A percentile compares a stretch with the other conserved stretches of the same genome.
Conservation (phyloP, 768 basidiomycete species). For the Neoboletus subvelutipes region DNA sequence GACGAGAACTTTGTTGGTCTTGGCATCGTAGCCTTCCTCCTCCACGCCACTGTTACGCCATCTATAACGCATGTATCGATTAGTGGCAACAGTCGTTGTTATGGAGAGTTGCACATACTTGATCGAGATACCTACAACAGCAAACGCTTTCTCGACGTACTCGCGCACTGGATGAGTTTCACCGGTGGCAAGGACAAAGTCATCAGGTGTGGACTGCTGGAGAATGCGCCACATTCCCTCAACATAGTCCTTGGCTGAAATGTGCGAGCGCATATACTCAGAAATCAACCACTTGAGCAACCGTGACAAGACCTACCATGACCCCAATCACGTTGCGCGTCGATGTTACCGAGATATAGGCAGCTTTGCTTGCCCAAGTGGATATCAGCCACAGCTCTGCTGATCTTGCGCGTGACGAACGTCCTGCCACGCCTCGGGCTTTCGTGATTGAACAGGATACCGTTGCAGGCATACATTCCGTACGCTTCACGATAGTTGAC, state of each 20-base stretch:
- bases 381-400: slow-evolving; percentile 91
- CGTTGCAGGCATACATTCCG: slow-evolving; percentile 95
- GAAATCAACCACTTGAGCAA: not conserved
- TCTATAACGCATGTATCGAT: slow-evolving; percentile 35
- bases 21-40: slow-evolving; percentile 73
- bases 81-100: not conserved
- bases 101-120: slow-evolving; percentile 40
- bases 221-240: slow-evolving; percentile 99
- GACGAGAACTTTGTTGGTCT: slow-evolving; percentile 72
- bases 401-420: slow-evolving; percentile 95
- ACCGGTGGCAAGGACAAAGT: slow-evolving; percentile 94
- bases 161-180: slow-evolving; percentile 96
- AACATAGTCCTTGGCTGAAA: slow-evolving; percentile 79
- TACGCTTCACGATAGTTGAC: slow-evolving; percentile 95
- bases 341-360: slow-evolving; percentile 91
- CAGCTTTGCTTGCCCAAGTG: slow-evolving; percentile 84
- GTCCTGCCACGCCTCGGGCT: slow-evolving; percentile 92
- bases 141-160: slow-evolving; percentile 88
- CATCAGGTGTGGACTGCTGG: slow-evolving; percentile 78
- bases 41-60: slow-evolving; percentile 78
- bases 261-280: slow-evolving; percentile 6
- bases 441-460: slow-evolving; percentile 98
- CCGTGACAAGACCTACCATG: slow-evolving; percentile 59
- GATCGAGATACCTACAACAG: slow-evolving; percentile 62
- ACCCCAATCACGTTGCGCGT: slow-evolving; percentile 96